These are phyloP conservation scores for Salix suchowensis DNA, from an alignment of 345 rosid genomes.

Conservation along the genomic window DNA sequence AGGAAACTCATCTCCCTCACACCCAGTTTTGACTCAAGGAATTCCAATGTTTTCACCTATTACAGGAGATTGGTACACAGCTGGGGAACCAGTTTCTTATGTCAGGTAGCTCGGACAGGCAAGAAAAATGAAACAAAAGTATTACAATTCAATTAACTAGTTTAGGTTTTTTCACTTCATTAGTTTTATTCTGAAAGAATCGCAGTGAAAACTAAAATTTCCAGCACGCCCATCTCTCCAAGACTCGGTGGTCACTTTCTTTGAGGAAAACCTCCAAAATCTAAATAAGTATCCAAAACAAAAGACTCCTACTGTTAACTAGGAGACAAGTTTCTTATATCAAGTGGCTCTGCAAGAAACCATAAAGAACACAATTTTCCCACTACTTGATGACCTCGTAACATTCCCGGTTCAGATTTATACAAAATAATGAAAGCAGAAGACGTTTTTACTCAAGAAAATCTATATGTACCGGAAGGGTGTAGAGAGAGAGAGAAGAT, in stretches of 20 bases:
- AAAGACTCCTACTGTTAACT: constrained; percentile 55
- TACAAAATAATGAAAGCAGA: neutral
- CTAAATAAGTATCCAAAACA: constrained; percentile 27
- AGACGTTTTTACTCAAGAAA: neutral
- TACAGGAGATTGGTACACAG: constrained; percentile 44
- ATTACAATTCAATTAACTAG: neutral
- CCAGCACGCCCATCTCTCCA: neutral
- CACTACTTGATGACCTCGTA: neutral
- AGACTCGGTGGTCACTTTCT: neutral
- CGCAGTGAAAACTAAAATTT: neutral
- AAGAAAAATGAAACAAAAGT: neutral
- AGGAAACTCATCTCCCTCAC: constrained; percentile 20
- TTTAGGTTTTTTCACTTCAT: neutral
- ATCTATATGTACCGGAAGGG: constrained; percentile 25
- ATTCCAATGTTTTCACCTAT: constrained; percentile 18
- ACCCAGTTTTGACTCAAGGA: constrained; percentile 10
- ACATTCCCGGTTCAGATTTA: neutral
- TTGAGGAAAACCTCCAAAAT: constrained; percentile 9
- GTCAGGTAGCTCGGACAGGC: constrained; percentile 31
- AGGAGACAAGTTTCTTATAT: constrained; percentile 54
- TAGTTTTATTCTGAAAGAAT: neutral
- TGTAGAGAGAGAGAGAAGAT: constrained; percentile 7
- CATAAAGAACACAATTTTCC: neutral
- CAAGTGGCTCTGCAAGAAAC: constrained; percentile 50
- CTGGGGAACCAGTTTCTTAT: constrained; percentile 52